Evolutionary conservation across 768 basidiomycete species (phyloP).

Genomic region (Sarcomyxa edulis): DNA sequence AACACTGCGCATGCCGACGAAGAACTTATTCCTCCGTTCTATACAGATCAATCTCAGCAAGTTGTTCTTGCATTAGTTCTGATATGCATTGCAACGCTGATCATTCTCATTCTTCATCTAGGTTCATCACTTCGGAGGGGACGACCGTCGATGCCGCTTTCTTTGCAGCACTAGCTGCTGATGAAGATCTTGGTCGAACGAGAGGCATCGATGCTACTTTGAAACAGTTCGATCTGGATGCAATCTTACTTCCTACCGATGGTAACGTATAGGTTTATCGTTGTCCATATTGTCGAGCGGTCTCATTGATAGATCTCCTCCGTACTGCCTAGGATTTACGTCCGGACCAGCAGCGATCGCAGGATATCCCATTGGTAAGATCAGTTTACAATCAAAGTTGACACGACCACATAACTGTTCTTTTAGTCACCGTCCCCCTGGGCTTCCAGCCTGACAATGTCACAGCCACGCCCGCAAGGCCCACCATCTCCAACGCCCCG

Average conservation of each 20-base stretch:
- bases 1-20: too few relatives aligned
- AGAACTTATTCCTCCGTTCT: too few relatives aligned
- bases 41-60: too few relatives aligned
- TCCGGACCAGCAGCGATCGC: constrained; percentile 39
- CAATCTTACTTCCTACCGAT: constrained; percentile 47
- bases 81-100: too few relatives aligned
- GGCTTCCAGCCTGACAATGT: constrained; percentile 51
- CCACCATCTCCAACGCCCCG: constrained; percentile 44
- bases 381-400: background rate
- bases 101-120: too few relatives aligned
- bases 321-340: constrained; percentile 9
- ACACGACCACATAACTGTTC: background rate
- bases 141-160: constrained; percentile 37
- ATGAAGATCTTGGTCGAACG: constrained; percentile 42
- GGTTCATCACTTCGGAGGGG: constrained; percentile 31
- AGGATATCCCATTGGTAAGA: constrained; percentile 47
- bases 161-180: constrained; percentile 36
- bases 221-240: constrained; percentile 40
- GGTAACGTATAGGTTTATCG: constrained; percentile 31
- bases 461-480: constrained; percentile 32
- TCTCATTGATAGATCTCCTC: background rate
- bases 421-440: constrained; percentile 40
- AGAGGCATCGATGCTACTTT: constrained; percentile 51
- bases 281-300: constrained; percentile 30
- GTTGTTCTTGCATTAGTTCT: too few relatives aligned